Percentiles rank a stretch among this genome's conserved stretches.
These are phyloP conservation scores for Populus euphratica DNA, from an alignment of 345 rosid genomes.

Conservation along the genomic window DNA sequence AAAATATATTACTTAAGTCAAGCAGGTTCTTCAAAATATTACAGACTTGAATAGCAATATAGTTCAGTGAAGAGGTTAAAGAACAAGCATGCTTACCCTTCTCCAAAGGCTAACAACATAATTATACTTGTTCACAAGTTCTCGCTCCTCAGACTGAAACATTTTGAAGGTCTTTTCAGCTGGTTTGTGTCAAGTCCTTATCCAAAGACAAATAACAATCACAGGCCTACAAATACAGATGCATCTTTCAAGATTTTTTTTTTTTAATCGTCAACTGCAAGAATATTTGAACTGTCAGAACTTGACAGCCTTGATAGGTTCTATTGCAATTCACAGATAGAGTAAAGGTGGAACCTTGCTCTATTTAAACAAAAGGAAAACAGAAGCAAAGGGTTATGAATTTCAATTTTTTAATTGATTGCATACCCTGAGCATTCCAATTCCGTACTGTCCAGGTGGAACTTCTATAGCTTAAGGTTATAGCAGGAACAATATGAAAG, in stretches of 20 bases:
- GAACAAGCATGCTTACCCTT: conserved; percentile 55
- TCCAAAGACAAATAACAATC: conserved; percentile 6
- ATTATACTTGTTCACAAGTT: conserved; percentile 79
- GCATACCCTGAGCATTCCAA: neutral
- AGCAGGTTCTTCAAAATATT: neutral
- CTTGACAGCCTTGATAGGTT: neutral
- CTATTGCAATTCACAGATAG: neutral
- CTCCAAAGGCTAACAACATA: conserved; percentile 83
- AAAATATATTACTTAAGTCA: neutral
- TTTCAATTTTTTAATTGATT: neutral
- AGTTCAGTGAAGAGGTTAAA: neutral
- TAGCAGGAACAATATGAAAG: neutral
- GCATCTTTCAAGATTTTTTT: conserved; percentile 1
- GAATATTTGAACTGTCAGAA: neutral
- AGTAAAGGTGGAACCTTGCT: neutral
- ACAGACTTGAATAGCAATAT: neutral
- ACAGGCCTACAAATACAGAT: neutral
- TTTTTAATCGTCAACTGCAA: neutral
- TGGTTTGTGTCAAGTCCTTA: conserved; percentile 45
- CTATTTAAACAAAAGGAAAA: neutral
- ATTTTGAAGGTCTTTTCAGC: conserved; percentile 72
- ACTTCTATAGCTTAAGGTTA: neutral
- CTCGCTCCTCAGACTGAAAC: conserved; percentile 65
- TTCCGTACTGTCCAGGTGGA: neutral
- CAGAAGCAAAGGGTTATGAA: neutral